Conservation (phyloP, 1,284 basidiomycete species). For the Melampsora occidentalis region DNA sequence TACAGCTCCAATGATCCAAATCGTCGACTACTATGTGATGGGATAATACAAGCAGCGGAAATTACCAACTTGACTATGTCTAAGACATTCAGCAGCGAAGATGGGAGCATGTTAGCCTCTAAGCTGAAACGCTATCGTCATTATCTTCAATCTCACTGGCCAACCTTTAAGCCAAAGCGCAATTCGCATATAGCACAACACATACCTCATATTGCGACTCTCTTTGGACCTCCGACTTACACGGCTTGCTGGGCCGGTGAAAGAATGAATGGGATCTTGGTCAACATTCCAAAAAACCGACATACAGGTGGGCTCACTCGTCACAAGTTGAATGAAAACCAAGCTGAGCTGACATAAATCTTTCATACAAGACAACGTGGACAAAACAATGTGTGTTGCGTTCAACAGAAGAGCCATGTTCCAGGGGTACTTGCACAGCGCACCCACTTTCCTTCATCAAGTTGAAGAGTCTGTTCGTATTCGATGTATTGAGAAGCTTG, state of each 20-base stretch:
- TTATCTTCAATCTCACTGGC: background rate
- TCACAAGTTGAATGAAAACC: too few relatives aligned
- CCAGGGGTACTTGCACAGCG: too few relatives aligned
- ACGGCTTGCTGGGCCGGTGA: conserved; percentile 29
- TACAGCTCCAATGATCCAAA: too few relatives aligned
- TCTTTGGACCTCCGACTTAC: conserved; percentile 21
- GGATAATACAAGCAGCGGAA: too few relatives aligned
- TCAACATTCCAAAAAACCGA: conserved; percentile 14
- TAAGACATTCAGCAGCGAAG: background rate
- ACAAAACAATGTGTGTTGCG: too few relatives aligned
- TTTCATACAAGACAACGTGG: too few relatives aligned
- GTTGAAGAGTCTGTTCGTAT: too few relatives aligned
- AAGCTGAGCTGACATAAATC: too few relatives aligned
- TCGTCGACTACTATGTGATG: too few relatives aligned
- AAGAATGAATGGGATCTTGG: conserved; percentile 26
- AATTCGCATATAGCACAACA: conserved; percentile 28
- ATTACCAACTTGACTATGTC: background rate
- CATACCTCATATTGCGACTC: conserved; percentile 14
- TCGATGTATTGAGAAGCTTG: too few relatives aligned
- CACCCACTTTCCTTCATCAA: too few relatives aligned
- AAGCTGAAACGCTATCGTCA: conserved; percentile 6
- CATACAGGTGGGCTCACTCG: background rate
- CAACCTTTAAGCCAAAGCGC: conserved; percentile 12
- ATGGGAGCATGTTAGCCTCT: background rate
- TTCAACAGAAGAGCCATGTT: too few relatives aligned